Percentiles rank a stretch among this genome's conserved stretches.
Conservation (phyloP, 176 grass and related monocot species). For the Puya raimondii region DNA sequence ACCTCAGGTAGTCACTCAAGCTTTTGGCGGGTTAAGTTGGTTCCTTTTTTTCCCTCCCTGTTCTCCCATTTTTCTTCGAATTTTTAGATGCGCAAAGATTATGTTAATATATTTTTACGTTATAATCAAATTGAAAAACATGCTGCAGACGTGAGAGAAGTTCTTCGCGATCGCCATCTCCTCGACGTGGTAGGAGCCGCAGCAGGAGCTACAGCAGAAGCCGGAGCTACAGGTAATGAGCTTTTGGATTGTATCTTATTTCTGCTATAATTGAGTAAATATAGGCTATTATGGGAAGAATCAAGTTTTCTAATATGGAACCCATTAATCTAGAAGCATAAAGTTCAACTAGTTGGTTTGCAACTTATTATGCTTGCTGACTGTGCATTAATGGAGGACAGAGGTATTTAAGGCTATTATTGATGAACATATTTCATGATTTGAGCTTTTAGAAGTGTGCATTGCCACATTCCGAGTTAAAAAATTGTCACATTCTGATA, state of each 20-base stretch:
- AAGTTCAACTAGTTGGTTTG: too few species aligned
- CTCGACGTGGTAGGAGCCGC: constrained; percentile 47
- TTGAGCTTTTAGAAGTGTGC: too few species aligned
- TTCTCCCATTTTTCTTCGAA: not conserved
- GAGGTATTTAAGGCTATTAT: too few species aligned
- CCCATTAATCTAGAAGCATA: not conserved
- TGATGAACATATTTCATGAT: too few species aligned
- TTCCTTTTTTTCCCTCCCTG: not conserved
- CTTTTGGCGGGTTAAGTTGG: not conserved
- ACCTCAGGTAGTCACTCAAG: constrained; percentile 21
- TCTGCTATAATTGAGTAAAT: not conserved
- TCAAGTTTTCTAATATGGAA: not conserved
- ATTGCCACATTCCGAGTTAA: too few species aligned
- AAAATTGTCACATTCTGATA: too few species aligned
- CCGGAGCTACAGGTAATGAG: constrained; percentile 64
- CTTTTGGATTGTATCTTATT: not conserved
- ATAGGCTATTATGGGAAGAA: not conserved
- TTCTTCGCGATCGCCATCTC: constrained; percentile 65
- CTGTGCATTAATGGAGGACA: too few species aligned
- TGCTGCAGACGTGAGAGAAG: constrained; percentile 52
- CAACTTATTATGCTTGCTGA: too few species aligned
- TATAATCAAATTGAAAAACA: not conserved
- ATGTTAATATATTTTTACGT: not conserved
- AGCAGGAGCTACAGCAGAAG: constrained; percentile 81
- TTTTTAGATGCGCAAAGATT: not conserved